phyloP scores from a whole-genome alignment of 176 grass and related monocot species.

The Saccharum officinarum region DNA sequence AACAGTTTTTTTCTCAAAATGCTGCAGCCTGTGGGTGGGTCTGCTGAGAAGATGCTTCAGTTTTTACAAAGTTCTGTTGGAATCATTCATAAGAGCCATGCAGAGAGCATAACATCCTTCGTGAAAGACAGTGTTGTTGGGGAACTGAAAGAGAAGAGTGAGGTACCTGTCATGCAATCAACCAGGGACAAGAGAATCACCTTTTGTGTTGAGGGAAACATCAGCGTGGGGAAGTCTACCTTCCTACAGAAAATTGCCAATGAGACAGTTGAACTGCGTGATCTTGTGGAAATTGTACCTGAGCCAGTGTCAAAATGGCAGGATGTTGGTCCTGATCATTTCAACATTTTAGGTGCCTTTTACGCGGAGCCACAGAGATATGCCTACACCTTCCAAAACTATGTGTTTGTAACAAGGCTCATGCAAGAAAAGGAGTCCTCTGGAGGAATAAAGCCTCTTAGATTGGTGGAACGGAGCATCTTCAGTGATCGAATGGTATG shows the following conservation, averaged over 20 bases:
- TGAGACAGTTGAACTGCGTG: conserved; percentile 62
- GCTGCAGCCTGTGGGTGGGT: conserved; percentile 55
- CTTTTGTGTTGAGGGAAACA: conserved; percentile 87
- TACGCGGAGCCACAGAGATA: conserved; percentile 67
- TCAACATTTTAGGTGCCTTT: conserved; percentile 72
- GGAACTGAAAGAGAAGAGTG: conserved; percentile 31
- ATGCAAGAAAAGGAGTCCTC: conserved; percentile 77
- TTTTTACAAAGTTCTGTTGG: conserved; percentile 60
- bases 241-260: conserved; percentile 68
- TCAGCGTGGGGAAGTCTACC: conserved; percentile 72
- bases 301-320: conserved; percentile 76
- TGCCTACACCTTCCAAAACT: conserved; percentile 83
- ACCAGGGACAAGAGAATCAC: conserved; percentile 54
- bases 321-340: conserved; percentile 67
- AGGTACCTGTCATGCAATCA: not conserved
- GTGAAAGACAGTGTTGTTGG: conserved; percentile 54
- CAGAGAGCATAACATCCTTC: conserved; percentile 71
- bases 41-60: conserved; percentile 57
- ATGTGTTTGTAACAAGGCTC: conserved; percentile 78
- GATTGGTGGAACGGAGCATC: conserved; percentile 78
- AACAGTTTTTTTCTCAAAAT: not conserved
- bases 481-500: conserved; percentile 75
- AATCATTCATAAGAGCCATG: conserved; percentile 75
- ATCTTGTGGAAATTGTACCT: conserved; percentile 71
- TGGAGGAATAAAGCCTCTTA: conserved; percentile 65